phyloP scores from a whole-genome alignment of 345 rosid species.

The Hypericum androsaemum region DNA sequence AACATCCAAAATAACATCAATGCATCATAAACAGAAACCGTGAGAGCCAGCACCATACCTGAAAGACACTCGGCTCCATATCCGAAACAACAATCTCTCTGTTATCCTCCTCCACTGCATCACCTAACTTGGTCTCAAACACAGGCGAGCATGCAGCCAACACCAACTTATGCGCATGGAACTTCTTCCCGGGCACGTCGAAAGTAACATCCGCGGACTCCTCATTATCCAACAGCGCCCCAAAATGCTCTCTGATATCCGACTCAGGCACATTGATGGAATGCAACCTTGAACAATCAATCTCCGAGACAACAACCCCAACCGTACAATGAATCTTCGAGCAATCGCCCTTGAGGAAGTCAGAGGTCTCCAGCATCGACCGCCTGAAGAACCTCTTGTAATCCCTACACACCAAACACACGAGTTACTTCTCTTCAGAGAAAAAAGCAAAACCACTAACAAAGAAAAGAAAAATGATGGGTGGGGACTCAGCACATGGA shows the following conservation, averaged over 20 bases:
- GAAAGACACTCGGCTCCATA: conserved; percentile 77
- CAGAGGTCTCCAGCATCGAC: conserved; percentile 65
- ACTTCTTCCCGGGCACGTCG: conserved; percentile 61
- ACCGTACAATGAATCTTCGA: conserved; percentile 80
- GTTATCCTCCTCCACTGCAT: conserved; percentile 46
- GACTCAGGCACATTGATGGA: conserved; percentile 81
- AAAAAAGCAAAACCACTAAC: too few species aligned
- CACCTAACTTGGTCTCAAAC: conserved; percentile 55
- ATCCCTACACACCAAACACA: conserved; percentile 47
- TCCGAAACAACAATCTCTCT: conserved; percentile 46
- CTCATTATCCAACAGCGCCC: conserved; percentile 66
- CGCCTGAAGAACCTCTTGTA: conserved; percentile 86
- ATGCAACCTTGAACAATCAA: conserved; percentile 64
- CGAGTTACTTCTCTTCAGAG: too few species aligned
- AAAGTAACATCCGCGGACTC: conserved; percentile 74
- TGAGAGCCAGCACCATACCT: conserved; percentile 30
- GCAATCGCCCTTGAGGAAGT: conserved; percentile 84
- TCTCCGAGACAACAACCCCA: conserved; percentile 86
- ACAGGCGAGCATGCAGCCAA: conserved; percentile 81
- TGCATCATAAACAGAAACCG: background rate
- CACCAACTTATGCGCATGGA: conserved; percentile 75
- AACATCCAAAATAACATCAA: too few species aligned
- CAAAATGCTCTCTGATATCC: conserved; percentile 74
- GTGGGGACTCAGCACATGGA: conserved; percentile 36
- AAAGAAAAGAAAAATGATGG: too few species aligned